Evolutionary conservation across 176 grass and related monocot genomes (phyloP).

Genomic region (Themeda triandra): DNA sequence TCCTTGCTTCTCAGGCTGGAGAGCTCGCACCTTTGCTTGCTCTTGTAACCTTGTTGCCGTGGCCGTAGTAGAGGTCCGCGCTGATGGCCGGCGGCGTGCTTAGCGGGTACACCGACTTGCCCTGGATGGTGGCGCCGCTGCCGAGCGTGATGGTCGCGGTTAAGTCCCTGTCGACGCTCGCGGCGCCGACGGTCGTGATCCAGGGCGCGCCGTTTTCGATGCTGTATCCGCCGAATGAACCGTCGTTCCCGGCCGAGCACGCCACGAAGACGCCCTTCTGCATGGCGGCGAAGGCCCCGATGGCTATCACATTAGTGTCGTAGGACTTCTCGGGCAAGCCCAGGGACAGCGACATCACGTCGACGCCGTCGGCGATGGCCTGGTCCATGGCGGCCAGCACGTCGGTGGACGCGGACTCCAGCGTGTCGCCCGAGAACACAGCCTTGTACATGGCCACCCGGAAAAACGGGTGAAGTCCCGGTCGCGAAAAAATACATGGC

Average conservation of each 20-base stretch:
- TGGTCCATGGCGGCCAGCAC: slow-evolving; percentile 63
- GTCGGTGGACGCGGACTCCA: slow-evolving; percentile 48
- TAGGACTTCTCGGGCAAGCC: slow-evolving; percentile 50
- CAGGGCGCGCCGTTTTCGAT: slow-evolving; percentile 62
- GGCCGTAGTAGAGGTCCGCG: slow-evolving; percentile 48
- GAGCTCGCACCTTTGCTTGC: slow-evolving; percentile 34
- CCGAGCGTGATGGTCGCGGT: slow-evolving; percentile 54
- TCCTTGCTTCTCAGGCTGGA: slow-evolving; percentile 36
- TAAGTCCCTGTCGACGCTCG: slow-evolving; percentile 58
- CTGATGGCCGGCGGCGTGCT: not conserved
- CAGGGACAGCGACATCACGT: slow-evolving; percentile 60
- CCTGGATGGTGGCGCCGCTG: slow-evolving; percentile 14
- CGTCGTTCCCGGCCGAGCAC: slow-evolving; percentile 62
- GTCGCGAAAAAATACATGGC: too few species aligned
- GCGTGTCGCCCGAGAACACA: slow-evolving; percentile 35
- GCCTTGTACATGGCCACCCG: slow-evolving; percentile 85
- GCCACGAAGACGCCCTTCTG: slow-evolving; percentile 47
- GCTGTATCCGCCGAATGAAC: slow-evolving; percentile 35
- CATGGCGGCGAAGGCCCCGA: slow-evolving; percentile 60
- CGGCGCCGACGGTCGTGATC: slow-evolving; percentile 70
- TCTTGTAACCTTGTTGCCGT: slow-evolving; percentile 31
- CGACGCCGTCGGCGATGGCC: slow-evolving; percentile 53
- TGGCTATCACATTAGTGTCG: slow-evolving; percentile 50
- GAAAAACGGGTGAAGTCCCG: too few species aligned
- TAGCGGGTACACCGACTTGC: slow-evolving; percentile 55